Evolutionary conservation across 192 early-diverging fungal genomes (phyloP), one percentile per base, ranked within the genome.

Genomic region (Obelidium mucronatum): DNA sequence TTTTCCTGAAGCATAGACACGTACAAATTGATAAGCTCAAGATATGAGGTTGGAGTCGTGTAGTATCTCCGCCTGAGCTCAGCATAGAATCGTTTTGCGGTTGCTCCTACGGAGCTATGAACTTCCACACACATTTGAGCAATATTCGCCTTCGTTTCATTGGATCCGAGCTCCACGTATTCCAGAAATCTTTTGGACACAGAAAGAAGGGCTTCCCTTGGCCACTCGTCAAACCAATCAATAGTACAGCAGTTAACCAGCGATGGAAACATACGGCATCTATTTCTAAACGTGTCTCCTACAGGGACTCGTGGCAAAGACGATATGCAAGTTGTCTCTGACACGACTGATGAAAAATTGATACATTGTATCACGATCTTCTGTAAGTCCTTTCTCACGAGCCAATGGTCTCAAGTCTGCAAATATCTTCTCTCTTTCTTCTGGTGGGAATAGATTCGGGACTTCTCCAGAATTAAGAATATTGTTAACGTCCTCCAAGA

Each of bases 151-250:
- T 79, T 81, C 80, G 82, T 85, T 30, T 82, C 84, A 51, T 86
- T 81, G 0, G 82, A 79, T 15, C 88, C 88, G 13, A 89, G 73
- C 54, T 89, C 88, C 3, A 87, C 86, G 76, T 83, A 89, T 74
- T 89, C 86, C 37, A 89, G 74, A 75, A 89, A 89, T 42, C 83
- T 60, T 34, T 71, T 71, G 6, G 88, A 89, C 28, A 89, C 88
- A 3, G 88, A 87, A 15, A 87, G 74, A 35, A 89, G 79, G 5
- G 88, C 88, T 37, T 89, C 88, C 34, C 73, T 67, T 30, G 88
- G 88, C 88, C 88, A 89, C 65, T 87, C 88, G 60, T 89, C 86
- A 64, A 89, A 89, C 88, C 88, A 89, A 64, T 86, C 88, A 42
- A 89, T 89, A 6, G 88, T 89, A 71, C 85, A 89, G 81, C 88